phyloP scores from a whole-genome alignment of 2,329 filamentous ascomycete species.

The Colletotrichum aenigma region DNA sequence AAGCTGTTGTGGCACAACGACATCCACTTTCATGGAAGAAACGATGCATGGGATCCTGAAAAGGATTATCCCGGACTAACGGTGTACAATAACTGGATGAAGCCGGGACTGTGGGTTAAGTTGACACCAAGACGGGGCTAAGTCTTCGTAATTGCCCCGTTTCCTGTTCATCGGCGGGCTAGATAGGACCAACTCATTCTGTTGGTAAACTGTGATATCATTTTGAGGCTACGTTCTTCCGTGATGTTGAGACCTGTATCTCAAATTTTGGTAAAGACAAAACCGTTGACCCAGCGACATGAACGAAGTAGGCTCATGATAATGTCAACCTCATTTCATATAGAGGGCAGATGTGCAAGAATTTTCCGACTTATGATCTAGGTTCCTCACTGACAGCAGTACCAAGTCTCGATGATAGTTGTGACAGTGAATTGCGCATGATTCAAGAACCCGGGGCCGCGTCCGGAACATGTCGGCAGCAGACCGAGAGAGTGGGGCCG shows the following conservation, averaged over 20 bases:
- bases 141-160: not conserved
- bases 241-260: not conserved
- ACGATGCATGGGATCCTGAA: not conserved
- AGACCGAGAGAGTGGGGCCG: not conserved
- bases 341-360: too few species aligned
- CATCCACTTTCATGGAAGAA: not conserved
- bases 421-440: not conserved
- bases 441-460: not conserved
- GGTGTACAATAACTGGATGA: not conserved
- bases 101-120: not conserved
- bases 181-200: not conserved
- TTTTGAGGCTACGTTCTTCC: not conserved
- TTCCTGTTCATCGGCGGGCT: not conserved
- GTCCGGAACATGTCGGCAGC: not conserved
- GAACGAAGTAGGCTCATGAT: too few species aligned
- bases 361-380: too few species aligned
- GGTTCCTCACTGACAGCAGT: not conserved
- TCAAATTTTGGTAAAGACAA: not conserved
- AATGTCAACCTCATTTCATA: too few species aligned
- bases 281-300: not conserved
- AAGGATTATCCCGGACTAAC: not conserved
- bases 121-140: not conserved
- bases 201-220: fast-evolving
- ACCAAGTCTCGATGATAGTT: not conserved
- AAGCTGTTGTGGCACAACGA: not conserved